phyloP scores from a whole-genome alignment of 805 yeast genomes.

The Kodamaea lidongshanica region DNA sequence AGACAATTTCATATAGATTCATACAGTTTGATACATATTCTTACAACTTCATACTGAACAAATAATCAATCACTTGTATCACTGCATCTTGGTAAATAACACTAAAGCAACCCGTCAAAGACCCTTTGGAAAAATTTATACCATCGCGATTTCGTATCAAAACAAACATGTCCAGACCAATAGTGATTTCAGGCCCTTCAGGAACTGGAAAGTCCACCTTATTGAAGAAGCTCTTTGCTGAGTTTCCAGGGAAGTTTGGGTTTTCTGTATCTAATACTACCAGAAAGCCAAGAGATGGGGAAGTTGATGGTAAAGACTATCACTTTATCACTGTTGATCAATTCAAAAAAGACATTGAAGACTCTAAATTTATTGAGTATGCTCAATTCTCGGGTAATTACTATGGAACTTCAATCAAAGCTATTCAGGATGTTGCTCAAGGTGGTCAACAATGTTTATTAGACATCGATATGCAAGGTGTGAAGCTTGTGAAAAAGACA shows the following conservation, averaged over 20 bases:
- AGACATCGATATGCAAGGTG: conserved; percentile 99
- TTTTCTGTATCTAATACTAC: conserved; percentile 94
- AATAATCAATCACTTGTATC: too few species aligned
- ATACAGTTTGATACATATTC: too few species aligned
- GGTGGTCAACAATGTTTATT: conserved; percentile 75
- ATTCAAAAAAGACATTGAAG: conserved; percentile 70
- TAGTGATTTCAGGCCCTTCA: conserved; percentile 95
- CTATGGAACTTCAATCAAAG: conserved; percentile 87
- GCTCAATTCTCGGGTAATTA: conserved; percentile 97
- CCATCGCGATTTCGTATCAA: conserved; percentile 1
- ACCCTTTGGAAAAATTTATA: neutral
- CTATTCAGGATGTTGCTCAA: conserved; percentile 69
- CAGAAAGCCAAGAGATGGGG: conserved; percentile 87
- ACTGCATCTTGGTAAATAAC: too few species aligned
- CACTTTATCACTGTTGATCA: conserved; percentile 76
- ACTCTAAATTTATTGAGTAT: conserved; percentile 85
- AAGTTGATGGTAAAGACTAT: conserved; percentile 82
- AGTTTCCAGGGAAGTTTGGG: conserved; percentile 85
- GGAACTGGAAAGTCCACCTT: conserved; percentile 95
- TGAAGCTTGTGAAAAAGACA: conserved; percentile 79
- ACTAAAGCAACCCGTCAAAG: too few species aligned
- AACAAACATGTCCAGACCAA: conserved; percentile 53
- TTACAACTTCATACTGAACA: too few species aligned
- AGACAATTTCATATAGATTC: too few species aligned
- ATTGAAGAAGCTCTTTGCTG: conserved; percentile 81